A percentile compares a stretch with the other conserved stretches of the same genome.
Evolutionary conservation across 208 protist genomes (phyloP).

Genomic region (Crithidia acanthocephali): DNA sequence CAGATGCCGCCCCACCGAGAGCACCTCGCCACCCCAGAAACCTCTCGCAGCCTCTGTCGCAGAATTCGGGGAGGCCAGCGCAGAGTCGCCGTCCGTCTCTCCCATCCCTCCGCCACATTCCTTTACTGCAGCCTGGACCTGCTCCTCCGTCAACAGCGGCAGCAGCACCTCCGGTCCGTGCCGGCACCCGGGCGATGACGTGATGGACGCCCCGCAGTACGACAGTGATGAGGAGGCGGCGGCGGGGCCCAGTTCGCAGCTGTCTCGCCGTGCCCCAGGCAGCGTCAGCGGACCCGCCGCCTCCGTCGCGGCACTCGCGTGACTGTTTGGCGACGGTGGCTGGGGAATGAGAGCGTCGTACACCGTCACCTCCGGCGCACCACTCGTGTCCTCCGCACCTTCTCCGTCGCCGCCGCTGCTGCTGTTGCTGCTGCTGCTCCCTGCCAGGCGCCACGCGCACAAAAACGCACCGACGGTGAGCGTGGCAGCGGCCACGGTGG

Average conservation of each 20-base stretch:
- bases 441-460: slow-evolving; percentile 48
- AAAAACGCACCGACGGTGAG: slow-evolving; percentile 75
- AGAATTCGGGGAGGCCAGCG: background rate
- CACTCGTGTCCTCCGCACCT: background rate
- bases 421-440: background rate
- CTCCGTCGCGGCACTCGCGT: background rate
- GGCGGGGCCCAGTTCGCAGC: background rate
- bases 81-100: background rate
- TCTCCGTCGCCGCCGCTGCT: background rate
- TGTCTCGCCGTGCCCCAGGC: background rate
- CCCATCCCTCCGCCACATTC: too few species aligned
- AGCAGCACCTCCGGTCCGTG: slow-evolving; percentile 10
- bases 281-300: background rate
- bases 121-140: background rate
- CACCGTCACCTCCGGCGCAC: background rate
- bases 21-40: background rate
- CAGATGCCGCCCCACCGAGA: background rate
- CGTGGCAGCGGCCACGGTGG: slow-evolving; percentile 48
- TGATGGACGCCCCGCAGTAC: slow-evolving; percentile 6
- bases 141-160: slow-evolving; percentile 25
- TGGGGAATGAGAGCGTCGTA: slow-evolving; percentile 9
- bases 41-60: background rate
- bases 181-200: slow-evolving; percentile 7
- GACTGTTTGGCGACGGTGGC: background rate
- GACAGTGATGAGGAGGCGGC: slow-evolving; percentile 6